Conservation (phyloP, 2,329 filamentous ascomycete species). For the Aspergillus candidus region DNA sequence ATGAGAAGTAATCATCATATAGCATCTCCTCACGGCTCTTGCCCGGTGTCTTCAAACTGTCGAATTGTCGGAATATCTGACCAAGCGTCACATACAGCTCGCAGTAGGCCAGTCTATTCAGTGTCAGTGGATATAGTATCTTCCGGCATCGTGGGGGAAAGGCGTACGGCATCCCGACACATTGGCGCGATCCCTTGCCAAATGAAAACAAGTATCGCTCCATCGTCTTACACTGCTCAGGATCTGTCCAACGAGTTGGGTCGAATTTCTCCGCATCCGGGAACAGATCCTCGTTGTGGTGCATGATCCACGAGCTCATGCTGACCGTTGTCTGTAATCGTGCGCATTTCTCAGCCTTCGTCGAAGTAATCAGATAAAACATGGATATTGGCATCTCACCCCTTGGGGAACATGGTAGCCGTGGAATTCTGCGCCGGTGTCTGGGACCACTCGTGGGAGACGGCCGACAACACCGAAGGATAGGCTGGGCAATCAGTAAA, state of each 20-base stretch:
- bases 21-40: conserved; percentile 19
- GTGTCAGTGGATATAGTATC: no score
- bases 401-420: conserved; percentile 28
- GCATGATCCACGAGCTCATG: conserved; percentile 31
- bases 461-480: conserved; percentile 29
- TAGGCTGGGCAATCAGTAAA: conserved; percentile 10
- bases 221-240: conserved; percentile 7
- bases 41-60: conserved; percentile 13
- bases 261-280: conserved; percentile 29
- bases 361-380: no score
- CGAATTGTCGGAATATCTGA: conserved; percentile 25
- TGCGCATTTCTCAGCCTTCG: no score
- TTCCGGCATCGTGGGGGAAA: no score
- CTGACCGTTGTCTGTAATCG: conserved; percentile 18
- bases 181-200: conserved; percentile 30
- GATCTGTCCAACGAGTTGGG: conserved; percentile 31
- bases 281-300: conserved; percentile 29
- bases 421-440: conserved; percentile 25
- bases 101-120: conserved; percentile 26
- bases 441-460: conserved; percentile 30
- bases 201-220: conserved; percentile 35
- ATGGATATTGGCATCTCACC: conserved; percentile 3
- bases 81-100: conserved; percentile 32
- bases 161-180: conserved; percentile 29
- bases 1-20: conserved; percentile 28